Percentiles rank a stretch among this genome's conserved stretches.
phyloP scores from a whole-genome alignment of 2,329 filamentous ascomycete species.

The Talaromyces funiculosus region DNA sequence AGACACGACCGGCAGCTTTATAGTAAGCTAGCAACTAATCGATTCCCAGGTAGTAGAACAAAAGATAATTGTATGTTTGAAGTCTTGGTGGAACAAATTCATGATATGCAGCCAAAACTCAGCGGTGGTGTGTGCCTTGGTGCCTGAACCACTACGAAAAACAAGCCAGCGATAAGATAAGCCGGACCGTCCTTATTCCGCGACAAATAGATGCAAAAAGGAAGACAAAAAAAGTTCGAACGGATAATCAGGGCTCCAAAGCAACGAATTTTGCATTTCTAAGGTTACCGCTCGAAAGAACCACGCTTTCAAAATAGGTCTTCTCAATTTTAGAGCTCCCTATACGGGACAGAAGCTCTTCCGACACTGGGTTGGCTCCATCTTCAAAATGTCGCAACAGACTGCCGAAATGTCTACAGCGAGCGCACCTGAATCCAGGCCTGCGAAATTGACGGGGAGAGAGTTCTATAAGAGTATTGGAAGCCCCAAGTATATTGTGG shows the following conservation, averaged over 20 bases:
- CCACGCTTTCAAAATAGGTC: constrained; percentile 27
- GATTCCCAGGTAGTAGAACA: background rate
- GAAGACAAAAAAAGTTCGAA: background rate
- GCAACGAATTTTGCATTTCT: background rate
- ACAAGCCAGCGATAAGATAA: constrained; percentile 16
- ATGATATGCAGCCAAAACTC: background rate
- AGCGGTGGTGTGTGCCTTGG: background rate
- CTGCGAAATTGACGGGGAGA: constrained; percentile 67
- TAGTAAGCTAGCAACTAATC: background rate
- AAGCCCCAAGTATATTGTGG: constrained; percentile 81
- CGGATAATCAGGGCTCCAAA: background rate
- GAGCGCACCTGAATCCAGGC: constrained; percentile 16
- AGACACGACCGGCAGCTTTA: background rate
- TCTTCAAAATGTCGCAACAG: constrained; percentile 22
- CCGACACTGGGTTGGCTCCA: constrained; percentile 5
- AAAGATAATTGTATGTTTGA: background rate
- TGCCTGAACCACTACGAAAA: background rate
- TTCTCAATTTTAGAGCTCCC: constrained; percentile 22
- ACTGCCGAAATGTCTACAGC: constrained; percentile 15
- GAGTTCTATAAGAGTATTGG: constrained; percentile 95
- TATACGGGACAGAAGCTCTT: constrained; percentile 23
- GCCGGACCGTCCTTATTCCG: constrained; percentile 15
- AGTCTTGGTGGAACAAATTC: background rate
- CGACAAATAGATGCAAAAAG: background rate
- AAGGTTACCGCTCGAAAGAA: background rate